Evolutionary conservation across 129 eudicot species (phyloP), one percentile per base, ranked within the genome.

Genomic region (Solidago caesia): DNA sequence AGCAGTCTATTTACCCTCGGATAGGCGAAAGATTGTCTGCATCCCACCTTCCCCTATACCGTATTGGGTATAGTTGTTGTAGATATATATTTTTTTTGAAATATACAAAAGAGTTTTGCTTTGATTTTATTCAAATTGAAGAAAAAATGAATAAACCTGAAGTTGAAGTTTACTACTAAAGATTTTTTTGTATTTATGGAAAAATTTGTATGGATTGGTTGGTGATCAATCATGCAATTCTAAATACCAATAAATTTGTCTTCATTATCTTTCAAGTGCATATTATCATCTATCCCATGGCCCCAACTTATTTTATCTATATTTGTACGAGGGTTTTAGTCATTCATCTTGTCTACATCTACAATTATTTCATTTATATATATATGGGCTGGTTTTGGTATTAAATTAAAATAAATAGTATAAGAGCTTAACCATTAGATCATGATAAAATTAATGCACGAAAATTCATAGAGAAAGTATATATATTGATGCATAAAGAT

Each of bases 291-390:
- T 46, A 73, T 0, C 84, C 72, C 41, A 64, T 68, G 84, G 82
- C 78, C 79, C 82, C 74, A 63, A 44, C 47, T 44, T 63, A 45
- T 75, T 53, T 72, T 71, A 27, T 73, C 82, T 65, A 47, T 58
- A 53, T 78, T 39, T 59, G 74, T 75, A 52, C 61, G n/a, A 71
- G 60, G 70, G 68, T 61, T 81, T 66, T 81, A 70, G 71, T 77
- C 75, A 75, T 55, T 79, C 78, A 27, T 78, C 29, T 78, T 77
- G 68, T 85, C 76, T 79, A 68, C 74, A 68, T 79, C 76, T 71
- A 68, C 77, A 12, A 48, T 67, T 79, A 56, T 74, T 42, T 33
- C 39, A 33, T 33, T 33, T 33, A 1, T 33, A 33, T 33, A 33
- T 21, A 21, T 21, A 21, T 21, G 21, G 21, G 21, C 0, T 21